A percentile compares a stretch with the other conserved stretches of the same genome.
phyloP scores from a whole-genome alignment of 805 yeast genomes.

The Candida sithepensis region DNA sequence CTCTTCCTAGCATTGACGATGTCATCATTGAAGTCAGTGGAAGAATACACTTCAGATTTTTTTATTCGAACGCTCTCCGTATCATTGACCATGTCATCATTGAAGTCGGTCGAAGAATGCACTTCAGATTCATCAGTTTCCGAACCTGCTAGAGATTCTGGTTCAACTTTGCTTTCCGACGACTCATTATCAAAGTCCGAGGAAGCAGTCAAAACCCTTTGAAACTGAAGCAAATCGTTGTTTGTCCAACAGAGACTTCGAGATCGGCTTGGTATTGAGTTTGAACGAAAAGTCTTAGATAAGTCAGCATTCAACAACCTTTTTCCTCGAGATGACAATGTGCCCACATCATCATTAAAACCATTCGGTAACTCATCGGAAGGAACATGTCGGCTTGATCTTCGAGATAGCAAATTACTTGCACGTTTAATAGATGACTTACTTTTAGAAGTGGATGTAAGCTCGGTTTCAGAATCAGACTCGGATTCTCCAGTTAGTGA shows the following conservation, averaged over 20 bases:
- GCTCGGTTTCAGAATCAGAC: neutral
- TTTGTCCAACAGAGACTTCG: constrained; percentile 18
- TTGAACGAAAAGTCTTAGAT: neutral
- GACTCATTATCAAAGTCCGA: neutral
- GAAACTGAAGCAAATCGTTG: constrained; percentile 15
- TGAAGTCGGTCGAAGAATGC: constrained; percentile 9
- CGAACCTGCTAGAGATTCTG: neutral
- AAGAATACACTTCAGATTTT: constrained; percentile 4
- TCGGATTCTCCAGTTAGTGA: neutral
- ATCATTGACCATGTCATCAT: constrained; percentile 12
- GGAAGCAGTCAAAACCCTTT: constrained; percentile 5
- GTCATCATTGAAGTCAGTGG: constrained; percentile 8
- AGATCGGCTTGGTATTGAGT: neutral
- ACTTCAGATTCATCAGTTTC: neutral
- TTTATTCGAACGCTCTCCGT: constrained; percentile 3
- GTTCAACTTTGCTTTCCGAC: neutral
- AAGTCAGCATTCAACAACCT: neutral
- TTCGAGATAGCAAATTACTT: neutral
- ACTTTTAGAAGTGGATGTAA: neutral
- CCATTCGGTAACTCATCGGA: neutral
- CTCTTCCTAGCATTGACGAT: constrained; percentile 11
- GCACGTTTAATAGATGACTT: neutral
- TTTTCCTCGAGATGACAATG: neutral
- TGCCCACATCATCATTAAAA: neutral
- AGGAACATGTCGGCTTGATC: neutral